Evolutionary conservation across 495 filamentous ascomycete genomes (phyloP).

Genomic region (Staphylotrichum tortipilum): DNA sequence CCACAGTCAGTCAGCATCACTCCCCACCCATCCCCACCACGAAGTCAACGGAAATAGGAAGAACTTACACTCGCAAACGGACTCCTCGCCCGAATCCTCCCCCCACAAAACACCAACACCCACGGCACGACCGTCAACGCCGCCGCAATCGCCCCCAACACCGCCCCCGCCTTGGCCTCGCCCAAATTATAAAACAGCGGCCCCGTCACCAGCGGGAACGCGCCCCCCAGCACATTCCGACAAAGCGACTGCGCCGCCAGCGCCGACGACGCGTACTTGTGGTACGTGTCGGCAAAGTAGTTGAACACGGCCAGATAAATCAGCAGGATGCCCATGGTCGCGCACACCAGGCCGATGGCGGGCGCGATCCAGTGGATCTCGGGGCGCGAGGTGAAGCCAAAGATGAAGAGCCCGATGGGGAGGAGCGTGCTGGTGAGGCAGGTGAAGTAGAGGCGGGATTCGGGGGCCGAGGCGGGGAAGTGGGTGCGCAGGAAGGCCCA

Average conservation of each 20-base stretch:
- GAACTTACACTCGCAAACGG: conserved; percentile 51
- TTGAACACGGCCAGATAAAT: conserved; percentile 91
- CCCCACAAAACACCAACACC: conserved; percentile 74
- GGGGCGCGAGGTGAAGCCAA: conserved; percentile 67
- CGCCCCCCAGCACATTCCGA: conserved; percentile 74
- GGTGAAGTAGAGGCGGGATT: conserved; percentile 74
- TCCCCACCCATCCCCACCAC: too few species aligned
- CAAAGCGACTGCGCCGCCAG: conserved; percentile 80
- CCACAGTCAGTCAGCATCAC: too few species aligned
- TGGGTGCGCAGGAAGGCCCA: conserved; percentile 32
- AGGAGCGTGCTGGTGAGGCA: conserved; percentile 58
- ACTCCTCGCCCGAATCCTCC: conserved; percentile 66
- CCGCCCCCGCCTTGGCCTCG: conserved; percentile 60
- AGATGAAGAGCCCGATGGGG: conserved; percentile 61
- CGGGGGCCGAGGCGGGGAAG: conserved; percentile 50
- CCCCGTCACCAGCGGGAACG: conserved; percentile 70
- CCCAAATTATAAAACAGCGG: conserved; percentile 65
- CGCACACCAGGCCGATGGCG: conserved; percentile 56
- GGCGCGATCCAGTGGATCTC: conserved; percentile 73
- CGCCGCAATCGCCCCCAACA: conserved; percentile 68
- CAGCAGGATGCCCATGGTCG: conserved; percentile 81
- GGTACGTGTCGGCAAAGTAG: conserved; percentile 88
- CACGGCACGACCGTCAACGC: conserved; percentile 73
- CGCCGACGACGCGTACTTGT: conserved; percentile 74
- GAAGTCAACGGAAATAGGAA: not conserved